Conservation (phyloP, 352 stramenopile genomes). For the Globisporangium perplexum region DNA sequence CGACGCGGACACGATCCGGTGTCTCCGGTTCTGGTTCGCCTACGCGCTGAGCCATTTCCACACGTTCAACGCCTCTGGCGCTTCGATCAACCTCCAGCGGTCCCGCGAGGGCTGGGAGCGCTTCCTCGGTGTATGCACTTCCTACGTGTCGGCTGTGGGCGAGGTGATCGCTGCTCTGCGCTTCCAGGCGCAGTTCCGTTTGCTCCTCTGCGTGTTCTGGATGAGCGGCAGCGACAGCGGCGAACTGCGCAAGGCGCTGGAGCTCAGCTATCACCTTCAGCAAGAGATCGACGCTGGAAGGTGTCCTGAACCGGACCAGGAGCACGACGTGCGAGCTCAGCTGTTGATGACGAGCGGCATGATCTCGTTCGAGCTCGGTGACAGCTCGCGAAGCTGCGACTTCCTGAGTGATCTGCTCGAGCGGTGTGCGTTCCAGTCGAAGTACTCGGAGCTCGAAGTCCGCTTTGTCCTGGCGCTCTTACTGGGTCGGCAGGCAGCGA, state of each 20-base stretch:
- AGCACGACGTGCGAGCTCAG: constrained; percentile 10
- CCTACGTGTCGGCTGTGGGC: constrained; percentile 3
- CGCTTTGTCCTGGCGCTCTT: constrained; percentile 28
- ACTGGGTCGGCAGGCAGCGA: constrained; percentile 1
- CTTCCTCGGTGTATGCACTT: constrained; percentile 15
- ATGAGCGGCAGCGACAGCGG: constrained; percentile 15
- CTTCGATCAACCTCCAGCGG: constrained; percentile 32
- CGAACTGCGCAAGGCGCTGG: constrained; percentile 10
- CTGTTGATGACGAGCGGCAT: constrained; percentile 40
- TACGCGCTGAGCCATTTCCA: constrained; percentile 52
- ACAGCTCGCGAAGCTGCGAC: constrained; percentile 12
- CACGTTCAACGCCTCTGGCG: constrained; percentile 42
- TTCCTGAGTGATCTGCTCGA: constrained; percentile 20
- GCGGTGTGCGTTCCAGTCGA: not conserved
- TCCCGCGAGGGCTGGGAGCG: constrained; percentile 37
- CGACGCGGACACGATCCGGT: constrained; percentile 5
- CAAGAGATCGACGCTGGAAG: constrained; percentile 8
- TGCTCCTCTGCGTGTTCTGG: constrained; percentile 39
- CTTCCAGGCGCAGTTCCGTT: constrained; percentile 23
- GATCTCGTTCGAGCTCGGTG: constrained; percentile 28
- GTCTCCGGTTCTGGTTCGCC: constrained; percentile 47
- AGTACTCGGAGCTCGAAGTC: constrained; percentile 29
- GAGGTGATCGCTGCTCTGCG: constrained; percentile 14
- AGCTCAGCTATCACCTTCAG: not conserved
- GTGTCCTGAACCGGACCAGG: not conserved